A percentile compares a stretch with the other conserved stretches of the same genome.
Conservation (phyloP, 225 moss, liverwort and hornwort species). For the Anthoceros angustus region DNA sequence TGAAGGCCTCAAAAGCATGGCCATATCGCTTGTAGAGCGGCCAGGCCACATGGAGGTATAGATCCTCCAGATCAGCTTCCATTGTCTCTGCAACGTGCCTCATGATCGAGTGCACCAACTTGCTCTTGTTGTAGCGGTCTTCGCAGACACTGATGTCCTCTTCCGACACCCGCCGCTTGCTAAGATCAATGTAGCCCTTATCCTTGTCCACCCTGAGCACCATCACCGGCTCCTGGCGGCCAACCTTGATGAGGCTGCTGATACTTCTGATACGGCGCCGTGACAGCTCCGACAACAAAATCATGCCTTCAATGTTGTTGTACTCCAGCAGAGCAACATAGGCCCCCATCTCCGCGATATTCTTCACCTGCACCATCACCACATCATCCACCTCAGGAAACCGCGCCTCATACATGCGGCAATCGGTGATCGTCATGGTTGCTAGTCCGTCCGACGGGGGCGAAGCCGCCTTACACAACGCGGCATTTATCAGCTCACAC, state of each 20-base stretch:
- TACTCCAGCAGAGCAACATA: slow-evolving; percentile 89
- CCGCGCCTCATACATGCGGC: slow-evolving; percentile 88
- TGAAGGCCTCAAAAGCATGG: slow-evolving; percentile 97
- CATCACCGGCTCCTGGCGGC: slow-evolving; percentile 94
- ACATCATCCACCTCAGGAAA: slow-evolving; percentile 95
- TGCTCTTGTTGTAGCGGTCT: slow-evolving; percentile 93
- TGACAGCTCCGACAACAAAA: slow-evolving; percentile 74
- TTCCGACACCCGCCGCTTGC: slow-evolving; percentile 93
- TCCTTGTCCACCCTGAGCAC: slow-evolving; percentile 93
- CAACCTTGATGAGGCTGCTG: slow-evolving; percentile 92
- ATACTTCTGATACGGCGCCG: slow-evolving; percentile 94
- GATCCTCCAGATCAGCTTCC: slow-evolving; percentile 95
- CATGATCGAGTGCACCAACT: slow-evolving; percentile 95
- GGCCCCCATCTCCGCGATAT: slow-evolving; percentile 95
- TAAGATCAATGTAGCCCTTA: slow-evolving; percentile 94
- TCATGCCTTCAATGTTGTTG: slow-evolving; percentile 98
- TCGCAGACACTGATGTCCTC: slow-evolving; percentile 79
- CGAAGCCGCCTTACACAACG: too few relatives aligned
- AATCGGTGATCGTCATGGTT: slow-evolving; percentile 74
- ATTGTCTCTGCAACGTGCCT: slow-evolving; percentile 89
- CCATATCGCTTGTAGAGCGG: slow-evolving; percentile 77
- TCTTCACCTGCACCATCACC: slow-evolving; percentile 98
- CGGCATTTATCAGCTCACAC: too few relatives aligned
- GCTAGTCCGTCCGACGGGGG: too few relatives aligned
- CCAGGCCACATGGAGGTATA: slow-evolving; percentile 72